Percentiles rank a stretch among this genome's conserved stretches.
phyloP scores from a whole-genome alignment of 805 yeast species.

The Saturnispora serradocipensis region DNA sequence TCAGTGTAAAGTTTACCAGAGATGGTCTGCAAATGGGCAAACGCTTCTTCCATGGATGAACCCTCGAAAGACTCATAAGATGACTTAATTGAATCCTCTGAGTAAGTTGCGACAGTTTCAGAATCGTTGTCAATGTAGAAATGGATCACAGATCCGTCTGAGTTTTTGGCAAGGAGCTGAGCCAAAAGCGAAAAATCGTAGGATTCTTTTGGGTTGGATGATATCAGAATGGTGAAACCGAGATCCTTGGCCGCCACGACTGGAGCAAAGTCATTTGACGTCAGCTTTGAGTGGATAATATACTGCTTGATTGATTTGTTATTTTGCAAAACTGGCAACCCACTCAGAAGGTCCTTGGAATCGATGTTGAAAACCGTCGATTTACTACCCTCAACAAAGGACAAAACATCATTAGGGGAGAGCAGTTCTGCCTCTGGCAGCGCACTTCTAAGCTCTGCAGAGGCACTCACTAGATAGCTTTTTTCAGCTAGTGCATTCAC shows the following conservation, averaged over 20 bases:
- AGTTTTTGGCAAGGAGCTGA: constrained; percentile 42
- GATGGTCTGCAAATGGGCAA: constrained; percentile 24
- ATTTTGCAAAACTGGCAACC: constrained; percentile 46
- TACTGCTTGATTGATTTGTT: constrained; percentile 30
- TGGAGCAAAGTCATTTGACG: constrained; percentile 55
- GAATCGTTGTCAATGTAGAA: constrained; percentile 35
- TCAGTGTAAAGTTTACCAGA: constrained; percentile 27
- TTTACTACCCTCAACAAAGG: constrained; percentile 27
- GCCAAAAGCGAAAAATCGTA: constrained; percentile 48
- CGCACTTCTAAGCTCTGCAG: background rate
- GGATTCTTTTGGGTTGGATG: constrained; percentile 48
- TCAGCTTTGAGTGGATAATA: constrained; percentile 53
- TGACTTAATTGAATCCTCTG: constrained; percentile 8
- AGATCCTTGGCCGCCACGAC: constrained; percentile 69
- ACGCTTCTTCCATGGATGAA: constrained; percentile 25
- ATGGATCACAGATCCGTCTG: constrained; percentile 57
- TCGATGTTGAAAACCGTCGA: constrained; percentile 31
- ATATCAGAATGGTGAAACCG: constrained; percentile 53
- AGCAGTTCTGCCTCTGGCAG: constrained; percentile 14
- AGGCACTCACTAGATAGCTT: constrained; percentile 6
- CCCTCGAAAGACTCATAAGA: constrained; percentile 20
- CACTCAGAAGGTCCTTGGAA: constrained; percentile 44
- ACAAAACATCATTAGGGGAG: constrained; percentile 45
- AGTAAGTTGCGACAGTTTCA: constrained; percentile 6
- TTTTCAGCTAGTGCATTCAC: constrained; percentile 5